These are phyloP conservation scores for Capronia epimyces DNA, from an alignment of 2,329 filamentous ascomycete species.

Conservation along the genomic window DNA sequence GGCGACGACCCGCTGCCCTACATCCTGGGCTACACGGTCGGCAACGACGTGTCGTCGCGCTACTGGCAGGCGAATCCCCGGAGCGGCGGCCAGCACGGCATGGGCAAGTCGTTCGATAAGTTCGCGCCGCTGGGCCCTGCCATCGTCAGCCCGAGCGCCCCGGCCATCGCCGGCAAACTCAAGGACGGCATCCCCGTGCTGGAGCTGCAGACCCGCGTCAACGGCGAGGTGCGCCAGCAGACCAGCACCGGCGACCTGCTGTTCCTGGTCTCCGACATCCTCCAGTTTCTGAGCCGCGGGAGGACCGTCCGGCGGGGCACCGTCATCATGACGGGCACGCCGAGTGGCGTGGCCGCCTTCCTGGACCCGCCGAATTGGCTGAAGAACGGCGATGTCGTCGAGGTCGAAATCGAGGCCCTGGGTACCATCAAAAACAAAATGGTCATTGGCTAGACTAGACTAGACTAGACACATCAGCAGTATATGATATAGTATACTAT, in stretches of 20 bases:
- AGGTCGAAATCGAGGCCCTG: constrained; percentile 44
- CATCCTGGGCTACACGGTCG: constrained; percentile 38
- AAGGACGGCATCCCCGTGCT: constrained; percentile 35
- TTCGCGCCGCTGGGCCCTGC: constrained; percentile 70
- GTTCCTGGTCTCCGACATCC: constrained; percentile 6
- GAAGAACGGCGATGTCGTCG: constrained; percentile 38
- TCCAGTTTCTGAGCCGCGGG: constrained; percentile 33
- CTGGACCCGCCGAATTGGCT: constrained; percentile 37
- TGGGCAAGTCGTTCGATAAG: constrained; percentile 69
- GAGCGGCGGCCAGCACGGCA: constrained; percentile 53
- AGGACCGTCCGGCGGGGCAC: constrained; percentile 42
- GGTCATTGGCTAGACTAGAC: constrained; percentile 4
- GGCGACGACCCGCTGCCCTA: constrained; percentile 37
- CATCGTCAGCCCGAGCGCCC: constrained; percentile 50
- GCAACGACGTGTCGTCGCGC: constrained; percentile 38
- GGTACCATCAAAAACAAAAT: constrained; percentile 42
- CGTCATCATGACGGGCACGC: constrained; percentile 42
- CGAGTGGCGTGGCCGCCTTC: constrained; percentile 41
- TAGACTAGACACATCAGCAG: too few species aligned
- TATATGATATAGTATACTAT: too few species aligned
- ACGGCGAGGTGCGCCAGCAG: constrained; percentile 10
- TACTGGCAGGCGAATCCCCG: constrained; percentile 45
- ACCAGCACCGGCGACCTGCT: constrained; percentile 10
- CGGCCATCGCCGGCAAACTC: too few species aligned
- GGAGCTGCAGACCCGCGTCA: constrained; percentile 12